Evolutionary conservation across 148 eudicot genomes (phyloP).

Genomic region (Drosera capensis): DNA sequence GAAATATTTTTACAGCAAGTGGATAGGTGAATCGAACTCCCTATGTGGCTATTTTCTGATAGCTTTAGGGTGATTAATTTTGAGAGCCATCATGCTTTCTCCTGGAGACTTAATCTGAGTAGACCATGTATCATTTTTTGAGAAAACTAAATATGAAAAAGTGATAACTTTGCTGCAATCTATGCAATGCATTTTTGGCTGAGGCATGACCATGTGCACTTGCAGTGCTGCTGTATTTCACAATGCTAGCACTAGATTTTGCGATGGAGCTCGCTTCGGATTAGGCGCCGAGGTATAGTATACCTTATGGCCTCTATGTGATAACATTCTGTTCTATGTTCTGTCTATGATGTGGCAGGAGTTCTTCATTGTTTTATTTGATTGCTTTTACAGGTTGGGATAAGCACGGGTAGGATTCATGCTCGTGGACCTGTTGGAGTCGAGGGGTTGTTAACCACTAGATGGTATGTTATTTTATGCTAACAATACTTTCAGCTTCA

Average conservation of each 20-base stretch:
- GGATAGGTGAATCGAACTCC: constrained; percentile 54
- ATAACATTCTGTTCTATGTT: not conserved
- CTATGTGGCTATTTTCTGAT: not conserved
- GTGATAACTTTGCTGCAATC: not conserved
- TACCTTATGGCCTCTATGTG: not conserved
- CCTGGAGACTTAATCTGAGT: not conserved
- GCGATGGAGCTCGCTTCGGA: constrained; percentile 94
- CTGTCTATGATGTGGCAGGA: not conserved
- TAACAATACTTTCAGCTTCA: not conserved
- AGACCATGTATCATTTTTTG: too few species aligned
- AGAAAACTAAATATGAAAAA: not conserved
- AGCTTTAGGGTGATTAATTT: too few species aligned
- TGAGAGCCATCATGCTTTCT: not conserved
- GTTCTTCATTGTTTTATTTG: not conserved
- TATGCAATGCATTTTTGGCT: not conserved
- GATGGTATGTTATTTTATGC: constrained; percentile 42
- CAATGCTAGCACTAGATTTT: constrained; percentile 91
- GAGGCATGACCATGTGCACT: constrained; percentile 6
- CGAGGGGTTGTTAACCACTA: constrained; percentile 84
- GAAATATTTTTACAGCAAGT: constrained; percentile 66
- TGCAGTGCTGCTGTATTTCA: constrained; percentile 97
- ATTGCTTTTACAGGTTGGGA: constrained; percentile 64
- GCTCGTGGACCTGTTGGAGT: constrained; percentile 99
- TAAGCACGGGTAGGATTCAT: constrained; percentile 94
- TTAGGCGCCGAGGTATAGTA: constrained; percentile 85